Evolutionary conservation across 768 basidiomycete genomes (phyloP).

Genomic region (Rhodotorula graminis): DNA sequence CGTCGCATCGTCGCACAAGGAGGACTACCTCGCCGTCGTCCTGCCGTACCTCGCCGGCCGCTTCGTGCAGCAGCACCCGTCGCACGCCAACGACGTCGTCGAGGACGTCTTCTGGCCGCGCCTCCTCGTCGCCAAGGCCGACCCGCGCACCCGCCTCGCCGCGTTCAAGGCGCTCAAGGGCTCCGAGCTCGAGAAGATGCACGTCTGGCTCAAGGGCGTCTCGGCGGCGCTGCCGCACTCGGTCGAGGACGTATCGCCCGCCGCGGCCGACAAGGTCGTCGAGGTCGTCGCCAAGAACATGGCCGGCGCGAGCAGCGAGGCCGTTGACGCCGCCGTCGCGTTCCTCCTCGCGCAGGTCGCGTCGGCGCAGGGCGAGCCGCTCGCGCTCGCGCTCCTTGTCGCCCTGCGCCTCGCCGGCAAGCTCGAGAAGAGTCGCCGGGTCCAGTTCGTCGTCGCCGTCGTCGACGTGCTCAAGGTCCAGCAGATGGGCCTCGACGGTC

Average conservation of each 20-base stretch:
- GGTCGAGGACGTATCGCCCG: not conserved
- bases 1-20: conserved; percentile 14
- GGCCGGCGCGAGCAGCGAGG: conserved; percentile 26
- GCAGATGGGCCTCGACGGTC: conserved; percentile 4
- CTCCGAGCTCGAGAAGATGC: conserved; percentile 14
- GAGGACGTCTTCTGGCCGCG: conserved; percentile 23
- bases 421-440: conserved; percentile 53
- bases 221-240: not conserved
- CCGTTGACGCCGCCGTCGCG: conserved; percentile 47
- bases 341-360: conserved; percentile 56
- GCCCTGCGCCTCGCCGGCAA: conserved; percentile 59
- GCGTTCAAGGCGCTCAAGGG: conserved; percentile 4
- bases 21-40: conserved; percentile 37
- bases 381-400: conserved; percentile 59
- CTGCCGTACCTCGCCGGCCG: conserved; percentile 50
- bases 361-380: conserved; percentile 44
- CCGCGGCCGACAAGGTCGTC: conserved; percentile 19
- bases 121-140: conserved; percentile 15
- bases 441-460: conserved; percentile 52
- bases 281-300: conserved; percentile 31
- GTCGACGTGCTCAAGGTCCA: conserved; percentile 49
- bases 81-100: conserved; percentile 14
- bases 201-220: conserved; percentile 27
- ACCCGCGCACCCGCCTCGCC: not conserved
- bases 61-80: conserved; percentile 53